These are phyloP conservation scores for Aurifilum marmelostoma DNA, from an alignment of 2,329 filamentous ascomycete species.

Conservation along the genomic window DNA sequence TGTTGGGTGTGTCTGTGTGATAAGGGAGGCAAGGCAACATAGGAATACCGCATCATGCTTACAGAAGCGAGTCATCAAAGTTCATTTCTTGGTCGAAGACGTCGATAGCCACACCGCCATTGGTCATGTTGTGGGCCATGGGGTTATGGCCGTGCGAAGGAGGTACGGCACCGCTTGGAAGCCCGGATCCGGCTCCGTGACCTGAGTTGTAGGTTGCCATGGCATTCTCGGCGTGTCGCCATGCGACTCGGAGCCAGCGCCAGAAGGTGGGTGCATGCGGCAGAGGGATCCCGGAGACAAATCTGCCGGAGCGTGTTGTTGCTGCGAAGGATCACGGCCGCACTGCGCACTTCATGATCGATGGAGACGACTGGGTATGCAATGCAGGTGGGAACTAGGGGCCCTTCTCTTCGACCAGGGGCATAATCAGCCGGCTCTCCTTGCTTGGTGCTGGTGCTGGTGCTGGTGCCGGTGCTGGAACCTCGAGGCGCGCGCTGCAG, in stretches of 20 bases:
- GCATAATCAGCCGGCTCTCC: conserved; percentile 3
- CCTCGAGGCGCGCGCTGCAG: not conserved
- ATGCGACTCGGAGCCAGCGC: conserved; percentile 25
- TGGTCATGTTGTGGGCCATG: conserved; percentile 22
- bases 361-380: not conserved
- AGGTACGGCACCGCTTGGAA: conserved; percentile 16
- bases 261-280: conserved; percentile 9
- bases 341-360: conserved; percentile 2
- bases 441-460: not conserved
- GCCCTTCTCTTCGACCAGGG: not conserved
- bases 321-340: conserved; percentile 4
- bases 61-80: conserved; percentile 63
- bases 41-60: conserved; percentile 34
- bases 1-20: not conserved
- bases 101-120: conserved; percentile 43
- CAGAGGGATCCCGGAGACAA: not conserved
- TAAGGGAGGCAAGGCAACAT: not conserved
- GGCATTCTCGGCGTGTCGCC: conserved; percentile 45
- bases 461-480: not conserved
- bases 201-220: conserved; percentile 61
- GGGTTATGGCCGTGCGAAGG: conserved; percentile 19
- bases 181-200: conserved; percentile 44
- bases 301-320: conserved; percentile 11
- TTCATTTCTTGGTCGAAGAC: conserved; percentile 55
- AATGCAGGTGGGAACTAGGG: conserved; percentile 9